A percentile compares a stretch with the other conserved stretches of the same genome.
Evolutionary conservation across 306 rosid species (phyloP).

Genomic region (Herpetospermum pedunculosum): DNA sequence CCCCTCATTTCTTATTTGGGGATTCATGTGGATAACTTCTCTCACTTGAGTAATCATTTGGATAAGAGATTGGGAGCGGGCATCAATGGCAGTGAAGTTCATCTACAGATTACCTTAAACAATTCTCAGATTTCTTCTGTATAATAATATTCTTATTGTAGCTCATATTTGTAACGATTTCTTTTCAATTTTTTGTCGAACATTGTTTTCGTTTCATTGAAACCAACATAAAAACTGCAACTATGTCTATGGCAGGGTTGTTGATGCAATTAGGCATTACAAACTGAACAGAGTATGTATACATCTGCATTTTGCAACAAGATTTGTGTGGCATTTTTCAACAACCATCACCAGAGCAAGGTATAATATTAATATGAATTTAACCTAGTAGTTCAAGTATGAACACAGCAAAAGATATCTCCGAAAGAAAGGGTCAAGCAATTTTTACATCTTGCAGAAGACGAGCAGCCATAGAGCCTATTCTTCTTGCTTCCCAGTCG

Average conservation of each 20-base stretch:
- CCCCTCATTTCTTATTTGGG: slow-evolving; percentile 62
- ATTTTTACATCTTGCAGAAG: slow-evolving; percentile 67
- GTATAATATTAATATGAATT: background rate
- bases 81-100: slow-evolving; percentile 40
- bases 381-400: background rate
- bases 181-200: background rate
- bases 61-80: slow-evolving; percentile 10
- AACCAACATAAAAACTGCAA: background rate
- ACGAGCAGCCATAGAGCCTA: slow-evolving; percentile 80
- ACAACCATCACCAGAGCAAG: background rate
- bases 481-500: slow-evolving; percentile 83
- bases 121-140: slow-evolving; percentile 27
- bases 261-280: background rate
- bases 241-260: background rate
- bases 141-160: slow-evolving; percentile 8
- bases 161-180: background rate
- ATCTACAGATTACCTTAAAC: slow-evolving; percentile 14
- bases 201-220: background rate
- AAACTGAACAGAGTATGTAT: background rate
- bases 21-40: slow-evolving; percentile 42
- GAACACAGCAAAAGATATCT: background rate
- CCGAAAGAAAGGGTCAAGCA: slow-evolving; percentile 12
- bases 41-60: slow-evolving; percentile 20
- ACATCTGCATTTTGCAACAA: background rate
- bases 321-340: background rate